These are phyloP conservation scores for Lindgomyces ingoldianus DNA, from an alignment of 495 filamentous ascomycete species.

Conservation along the genomic window DNA sequence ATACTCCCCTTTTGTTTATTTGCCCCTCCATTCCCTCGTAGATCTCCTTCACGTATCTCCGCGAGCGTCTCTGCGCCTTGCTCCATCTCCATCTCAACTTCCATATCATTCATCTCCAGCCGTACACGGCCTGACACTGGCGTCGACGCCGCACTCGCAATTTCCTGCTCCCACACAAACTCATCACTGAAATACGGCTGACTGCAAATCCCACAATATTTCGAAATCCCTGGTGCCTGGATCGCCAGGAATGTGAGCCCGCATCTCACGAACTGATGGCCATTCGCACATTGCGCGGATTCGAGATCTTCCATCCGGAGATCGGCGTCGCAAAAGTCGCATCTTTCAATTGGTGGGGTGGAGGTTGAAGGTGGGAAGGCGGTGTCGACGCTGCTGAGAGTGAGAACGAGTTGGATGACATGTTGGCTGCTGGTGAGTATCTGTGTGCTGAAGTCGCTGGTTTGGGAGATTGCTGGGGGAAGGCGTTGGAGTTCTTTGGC, in stretches of 20 bases:
- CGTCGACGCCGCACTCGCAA: conserved; percentile 1
- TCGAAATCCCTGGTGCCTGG: conserved; percentile 56
- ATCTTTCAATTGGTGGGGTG: conserved; percentile 38
- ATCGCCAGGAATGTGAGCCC: conserved; percentile 57
- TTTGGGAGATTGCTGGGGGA: not conserved
- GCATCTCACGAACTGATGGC: conserved; percentile 59
- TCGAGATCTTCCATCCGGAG: conserved; percentile 45
- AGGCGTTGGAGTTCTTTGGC: conserved; percentile 15
- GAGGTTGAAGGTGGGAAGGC: not conserved
- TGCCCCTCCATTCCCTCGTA: not conserved
- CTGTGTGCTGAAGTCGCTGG: conserved; percentile 38
- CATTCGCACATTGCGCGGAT: conserved; percentile 49
- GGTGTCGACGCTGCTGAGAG: not conserved
- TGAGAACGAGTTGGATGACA: not conserved
- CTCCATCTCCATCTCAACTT: too few relatives aligned
- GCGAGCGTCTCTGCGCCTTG: not conserved
- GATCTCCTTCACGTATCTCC: not conserved
- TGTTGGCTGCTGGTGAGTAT: conserved; percentile 12
- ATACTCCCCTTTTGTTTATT: not conserved
- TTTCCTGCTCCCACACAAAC: conserved; percentile 15
- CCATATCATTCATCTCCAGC: not conserved
- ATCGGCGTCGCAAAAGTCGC: conserved; percentile 51
- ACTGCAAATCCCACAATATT: conserved; percentile 55
- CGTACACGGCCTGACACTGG: not conserved
- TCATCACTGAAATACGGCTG: conserved; percentile 55